Percentiles rank a stretch among this genome's conserved stretches.
phyloP scores from a whole-genome alignment of 139 green algal species.

The Chlorella sp. region DNA sequence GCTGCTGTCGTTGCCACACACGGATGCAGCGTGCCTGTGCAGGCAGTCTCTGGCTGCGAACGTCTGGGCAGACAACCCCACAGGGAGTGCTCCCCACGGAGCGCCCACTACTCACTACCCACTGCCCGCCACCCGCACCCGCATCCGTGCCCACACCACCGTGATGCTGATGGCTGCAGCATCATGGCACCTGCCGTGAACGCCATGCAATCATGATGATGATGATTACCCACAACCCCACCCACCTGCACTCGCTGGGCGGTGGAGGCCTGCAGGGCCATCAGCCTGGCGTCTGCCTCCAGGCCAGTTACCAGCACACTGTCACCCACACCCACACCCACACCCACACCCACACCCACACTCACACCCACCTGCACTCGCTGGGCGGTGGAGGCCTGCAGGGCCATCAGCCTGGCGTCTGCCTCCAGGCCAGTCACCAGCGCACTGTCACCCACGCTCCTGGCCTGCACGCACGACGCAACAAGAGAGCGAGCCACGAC shows the following conservation, averaged over 20 bases:
- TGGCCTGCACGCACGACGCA: constrained; percentile 33
- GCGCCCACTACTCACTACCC: too few relatives aligned
- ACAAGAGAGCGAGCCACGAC: too few relatives aligned
- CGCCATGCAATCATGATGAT: too few relatives aligned
- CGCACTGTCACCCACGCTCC: constrained; percentile 42
- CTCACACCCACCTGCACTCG: neutral
- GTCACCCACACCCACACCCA: constrained; percentile 49
- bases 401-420: constrained; percentile 35
- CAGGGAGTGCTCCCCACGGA: too few relatives aligned
- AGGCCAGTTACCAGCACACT: constrained; percentile 40
- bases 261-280: constrained; percentile 40
- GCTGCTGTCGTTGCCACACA: too few relatives aligned
- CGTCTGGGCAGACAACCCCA: too few relatives aligned
- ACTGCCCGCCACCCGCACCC: too few relatives aligned
- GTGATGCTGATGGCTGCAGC: too few relatives aligned
- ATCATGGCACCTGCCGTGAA: too few relatives aligned
- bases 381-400: constrained; percentile 34
- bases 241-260: neutral
- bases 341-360: neutral
- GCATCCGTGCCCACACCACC: too few relatives aligned
- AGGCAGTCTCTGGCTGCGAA: too few relatives aligned
- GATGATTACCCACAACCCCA: neutral
- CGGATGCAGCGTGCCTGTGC: too few relatives aligned
- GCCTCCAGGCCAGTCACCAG: constrained; percentile 44
- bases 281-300: constrained; percentile 35